Evolutionary conservation across 1,284 basidiomycete species (phyloP).

Genomic region (Xerocomus nothofagi): DNA sequence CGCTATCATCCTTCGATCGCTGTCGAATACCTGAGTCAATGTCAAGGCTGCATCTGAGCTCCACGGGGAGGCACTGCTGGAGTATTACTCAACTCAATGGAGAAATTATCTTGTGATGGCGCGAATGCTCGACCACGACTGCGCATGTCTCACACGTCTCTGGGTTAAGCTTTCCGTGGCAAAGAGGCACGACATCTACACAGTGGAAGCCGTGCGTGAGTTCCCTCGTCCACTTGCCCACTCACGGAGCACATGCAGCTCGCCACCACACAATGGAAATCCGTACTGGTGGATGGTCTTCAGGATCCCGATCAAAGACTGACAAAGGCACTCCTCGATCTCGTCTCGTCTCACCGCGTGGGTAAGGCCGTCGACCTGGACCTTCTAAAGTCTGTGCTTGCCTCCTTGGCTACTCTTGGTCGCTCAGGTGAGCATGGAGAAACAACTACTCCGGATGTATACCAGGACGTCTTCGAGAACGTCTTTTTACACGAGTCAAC

Average conservation of each 20-base stretch:
- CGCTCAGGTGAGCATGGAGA: not conserved
- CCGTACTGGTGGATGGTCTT: not conserved
- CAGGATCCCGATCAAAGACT: not conserved
- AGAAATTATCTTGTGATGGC: not conserved
- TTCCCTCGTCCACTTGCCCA: not conserved
- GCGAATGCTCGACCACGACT: not conserved
- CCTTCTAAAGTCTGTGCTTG: not conserved
- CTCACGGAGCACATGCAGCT: not conserved
- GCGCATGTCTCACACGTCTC: not conserved
- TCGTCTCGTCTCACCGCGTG: not conserved
- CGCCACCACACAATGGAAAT: not conserved
- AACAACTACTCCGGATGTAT: not conserved
- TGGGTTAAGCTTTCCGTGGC: not conserved
- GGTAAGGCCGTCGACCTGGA: not conserved
- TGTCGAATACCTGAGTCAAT: not conserved
- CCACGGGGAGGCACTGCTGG: not conserved
- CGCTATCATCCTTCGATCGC: not conserved
- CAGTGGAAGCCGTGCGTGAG: slow-evolving; percentile 1
- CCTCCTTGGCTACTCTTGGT: slow-evolving; percentile 1
- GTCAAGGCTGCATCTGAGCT: slow-evolving; percentile 3
- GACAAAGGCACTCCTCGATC: not conserved
- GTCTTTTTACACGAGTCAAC: not conserved
- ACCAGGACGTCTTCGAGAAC: not conserved
- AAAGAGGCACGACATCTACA: not conserved
- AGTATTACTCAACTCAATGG: slow-evolving; percentile 1